phyloP scores from a whole-genome alignment of 345 rosid genomes.

The Heritiera littoralis region DNA sequence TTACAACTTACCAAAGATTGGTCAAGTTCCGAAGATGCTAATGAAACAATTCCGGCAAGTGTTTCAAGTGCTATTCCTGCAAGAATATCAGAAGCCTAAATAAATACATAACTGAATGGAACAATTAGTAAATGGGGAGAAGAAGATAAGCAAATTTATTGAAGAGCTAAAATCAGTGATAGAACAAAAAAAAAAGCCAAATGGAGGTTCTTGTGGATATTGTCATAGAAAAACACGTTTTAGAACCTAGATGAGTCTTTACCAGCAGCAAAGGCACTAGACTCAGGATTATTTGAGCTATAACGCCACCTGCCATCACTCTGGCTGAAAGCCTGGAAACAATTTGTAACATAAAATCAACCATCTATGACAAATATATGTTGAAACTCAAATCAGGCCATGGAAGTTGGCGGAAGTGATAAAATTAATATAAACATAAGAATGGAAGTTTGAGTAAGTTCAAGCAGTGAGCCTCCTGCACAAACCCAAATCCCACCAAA shows the following conservation, averaged over 20 bases:
- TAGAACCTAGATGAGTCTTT: constrained; percentile 22
- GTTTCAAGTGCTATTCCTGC: constrained; percentile 89
- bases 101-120: constrained; percentile 3
- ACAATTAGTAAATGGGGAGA: constrained; percentile 13
- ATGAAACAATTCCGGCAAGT: constrained; percentile 77
- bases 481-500: constrained; percentile 16
- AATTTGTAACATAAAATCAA: constrained; percentile 28
- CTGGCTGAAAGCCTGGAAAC: constrained; percentile 81
- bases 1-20: constrained; percentile 67
- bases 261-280: constrained; percentile 96
- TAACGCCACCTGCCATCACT: constrained; percentile 94
- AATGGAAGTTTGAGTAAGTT: background rate
- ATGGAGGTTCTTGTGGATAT: background rate
- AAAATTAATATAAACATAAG: background rate
- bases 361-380: constrained; percentile 9
- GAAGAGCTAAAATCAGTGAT: background rate
- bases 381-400: background rate
- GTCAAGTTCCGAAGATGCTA: constrained; percentile 77
- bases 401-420: background rate
- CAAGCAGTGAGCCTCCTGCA: background rate
- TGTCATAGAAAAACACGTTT: background rate
- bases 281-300: constrained; percentile 72
- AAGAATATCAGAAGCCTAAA: constrained; percentile 16
- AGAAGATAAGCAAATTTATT: background rate
- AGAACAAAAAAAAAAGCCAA: background rate